These are phyloP conservation scores for Strobilomyces dryophilus DNA, from an alignment of 768 basidiomycete species.

Conservation along the genomic window DNA sequence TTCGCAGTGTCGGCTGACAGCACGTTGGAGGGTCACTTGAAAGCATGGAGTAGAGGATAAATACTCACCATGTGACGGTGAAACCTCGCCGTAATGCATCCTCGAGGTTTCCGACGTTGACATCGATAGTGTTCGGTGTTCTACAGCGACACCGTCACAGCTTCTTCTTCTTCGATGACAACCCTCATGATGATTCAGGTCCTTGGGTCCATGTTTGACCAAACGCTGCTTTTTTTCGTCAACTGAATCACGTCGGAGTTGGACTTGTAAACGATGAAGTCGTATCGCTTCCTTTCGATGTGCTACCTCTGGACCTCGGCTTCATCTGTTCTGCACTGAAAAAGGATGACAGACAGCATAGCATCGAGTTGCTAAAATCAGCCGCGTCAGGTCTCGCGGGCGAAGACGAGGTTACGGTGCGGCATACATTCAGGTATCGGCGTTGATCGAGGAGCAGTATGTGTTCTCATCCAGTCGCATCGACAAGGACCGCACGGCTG, in stretches of 20 bases:
- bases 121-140: background rate
- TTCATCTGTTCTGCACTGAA: background rate
- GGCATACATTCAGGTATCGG: background rate
- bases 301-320: background rate
- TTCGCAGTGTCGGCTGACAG: background rate
- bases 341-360: background rate
- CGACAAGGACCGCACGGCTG: background rate
- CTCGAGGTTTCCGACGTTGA: background rate
- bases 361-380: background rate
- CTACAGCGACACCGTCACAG: background rate
- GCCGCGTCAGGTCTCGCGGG: background rate
- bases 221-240: background rate
- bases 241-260: background rate
- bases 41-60: no score
- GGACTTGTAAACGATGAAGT: background rate
- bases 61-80: background rate
- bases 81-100: background rate
- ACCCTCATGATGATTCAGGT: background rate
- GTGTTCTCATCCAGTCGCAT: slow-evolving; percentile 1
- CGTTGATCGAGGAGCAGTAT: background rate
- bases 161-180: background rate
- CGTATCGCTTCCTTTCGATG: background rate
- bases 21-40: background rate
- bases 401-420: no score
- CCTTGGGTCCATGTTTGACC: background rate